Base-by-base conservation (phyloP, 768 basidiomycete genomes). In the Naematelia aurantialba region DNA sequence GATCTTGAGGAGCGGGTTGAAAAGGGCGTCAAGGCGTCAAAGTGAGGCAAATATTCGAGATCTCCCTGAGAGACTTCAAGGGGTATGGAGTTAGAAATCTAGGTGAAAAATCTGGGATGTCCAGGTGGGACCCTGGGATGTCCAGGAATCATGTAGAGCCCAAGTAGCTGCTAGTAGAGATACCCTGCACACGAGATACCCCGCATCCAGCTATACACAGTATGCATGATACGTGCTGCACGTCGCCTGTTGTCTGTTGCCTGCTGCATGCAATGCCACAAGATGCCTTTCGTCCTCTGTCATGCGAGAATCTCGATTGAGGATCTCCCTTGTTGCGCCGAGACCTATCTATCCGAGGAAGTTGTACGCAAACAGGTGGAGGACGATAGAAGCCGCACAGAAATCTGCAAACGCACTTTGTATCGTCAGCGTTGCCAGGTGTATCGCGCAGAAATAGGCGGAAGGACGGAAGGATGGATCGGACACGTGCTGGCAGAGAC, bases 321-420 rank as follows among this genome's bases (percentile, higher is more conserved):
- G n/a, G n/a, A n/a, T n/a, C 17, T 39, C 34, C 8, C 34, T 39
- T 39, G 8, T 17, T 39, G 17, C 34, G 8, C 34, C 34, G 8
- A 8, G 34, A 2, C 52, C 27, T 4, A 1, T 34, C 79, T 77
- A 98, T 76, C 94, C 96, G 13, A 99, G 83, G 83, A 96, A 98
- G 79, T 97, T 97, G 83, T 87, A 97, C 60, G 96, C 93, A 76
- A 98, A 99, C 81, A 97, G 92, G 78, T 99, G 96, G 30, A 99
- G 82, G 39, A 98, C 85, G 62, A 98, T 87, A 2, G 91, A 93
- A n/a, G 92, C 92, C 46, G 93, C 77, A 25, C 88, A 89, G 72
- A 97, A 99, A 73, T 99, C 96, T 46, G 89, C 93, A 72, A 99
- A 99, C 19, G 96, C 96, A 71, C 96, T 99, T 68, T 46, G 2